Base-by-base conservation (phyloP, 2,329 filamentous ascomycete genomes). In the Hymenoscyphus fraxineus region DNA sequence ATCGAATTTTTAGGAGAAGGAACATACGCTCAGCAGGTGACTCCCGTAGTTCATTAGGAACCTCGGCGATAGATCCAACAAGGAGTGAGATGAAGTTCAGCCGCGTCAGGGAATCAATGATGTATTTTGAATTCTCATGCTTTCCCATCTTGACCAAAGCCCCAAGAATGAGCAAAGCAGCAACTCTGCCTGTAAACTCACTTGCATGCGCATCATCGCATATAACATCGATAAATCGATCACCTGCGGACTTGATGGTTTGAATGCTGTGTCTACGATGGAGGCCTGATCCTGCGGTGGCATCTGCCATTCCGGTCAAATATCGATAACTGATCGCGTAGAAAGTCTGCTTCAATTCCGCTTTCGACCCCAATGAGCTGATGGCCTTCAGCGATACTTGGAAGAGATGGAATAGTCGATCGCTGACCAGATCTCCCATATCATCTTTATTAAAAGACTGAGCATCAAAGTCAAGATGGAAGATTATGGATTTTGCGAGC, bases 191-290 rank as follows among this genome's bases (percentile, higher is more conserved):
- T 13, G 83, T 85, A 44, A 90, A 85, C 73, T 94, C 90, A 47
- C 93, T 92, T 65, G 90, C 88, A 75, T 93, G 94, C 22, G 93
- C 93, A 78, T 99, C 95, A 73, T 99, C 95, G 74, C 93, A 97
- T 55, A 97, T 83, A 32, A 92, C 87, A 71, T 94, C 92, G 66
- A 98, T 84, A 47, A 98, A 81, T 62, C 90, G 85, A 72, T 92
- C 90, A 47, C 95, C 93, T 56, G 92, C 88, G 4, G 89, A 86
- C 75, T 91, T 92, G 70, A 96, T 83, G 0, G 90, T 88, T 74
- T 91, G 84, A 51, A 87, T 82, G 58, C 79, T 86, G 66, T 87
- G 83, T 58, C 77, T 77, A 31, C 76, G 77, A 61, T 79, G 73
- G 13, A 76, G 74, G 10, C 80, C 79, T 61, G 83, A 78, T 47